These are phyloP conservation scores for Phaeosphaeriaceae sp. DNA, from an alignment of 2,329 filamentous ascomycete genomes.

Conservation along the genomic window DNA sequence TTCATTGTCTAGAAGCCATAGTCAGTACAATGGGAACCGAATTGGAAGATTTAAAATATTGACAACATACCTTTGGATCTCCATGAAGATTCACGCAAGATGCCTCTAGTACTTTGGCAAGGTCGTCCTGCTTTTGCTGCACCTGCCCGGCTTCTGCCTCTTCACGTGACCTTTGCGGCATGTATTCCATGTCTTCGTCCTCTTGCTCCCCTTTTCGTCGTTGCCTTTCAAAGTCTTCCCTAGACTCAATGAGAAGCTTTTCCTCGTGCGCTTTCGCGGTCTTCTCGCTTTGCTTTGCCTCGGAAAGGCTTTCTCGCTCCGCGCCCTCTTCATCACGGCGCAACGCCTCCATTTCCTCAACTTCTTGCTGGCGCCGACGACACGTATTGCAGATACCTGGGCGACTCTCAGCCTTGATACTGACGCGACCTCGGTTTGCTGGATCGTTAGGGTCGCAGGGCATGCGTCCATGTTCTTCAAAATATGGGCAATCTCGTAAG, in stretches of 20 bases:
- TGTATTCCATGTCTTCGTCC: conserved; percentile 15
- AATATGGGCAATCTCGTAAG: conserved; percentile 21
- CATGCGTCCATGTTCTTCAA: conserved; percentile 10
- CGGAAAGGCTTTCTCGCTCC: conserved; percentile 13
- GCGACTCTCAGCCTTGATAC: conserved; percentile 13
- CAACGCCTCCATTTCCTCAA: conserved; percentile 15
- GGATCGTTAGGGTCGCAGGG: conserved; percentile 27
- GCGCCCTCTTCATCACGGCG: conserved; percentile 13
- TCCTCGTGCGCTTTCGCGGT: conserved; percentile 5
- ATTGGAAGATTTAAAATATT: neutral
- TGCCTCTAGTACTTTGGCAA: conserved; percentile 12
- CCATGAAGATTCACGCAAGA: neutral
- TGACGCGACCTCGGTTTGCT: conserved; percentile 18
- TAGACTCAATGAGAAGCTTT: neutral
- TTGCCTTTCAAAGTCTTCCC: conserved; percentile 10
- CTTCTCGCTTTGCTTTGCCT: conserved; percentile 12
- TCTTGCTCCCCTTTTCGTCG: conserved; percentile 8
- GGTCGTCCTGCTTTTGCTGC: conserved; percentile 14
- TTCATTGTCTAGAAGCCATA: conserved; percentile 4
- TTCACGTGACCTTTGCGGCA: conserved; percentile 15
- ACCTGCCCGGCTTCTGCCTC: conserved; percentile 5
- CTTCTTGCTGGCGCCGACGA: conserved; percentile 10
- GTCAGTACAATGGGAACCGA: neutral
- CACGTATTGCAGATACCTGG: conserved; percentile 26
- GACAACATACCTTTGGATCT: neutral